Conservation (phyloP, 139 green algal genomes). For the Chlorella sp. region DNA sequence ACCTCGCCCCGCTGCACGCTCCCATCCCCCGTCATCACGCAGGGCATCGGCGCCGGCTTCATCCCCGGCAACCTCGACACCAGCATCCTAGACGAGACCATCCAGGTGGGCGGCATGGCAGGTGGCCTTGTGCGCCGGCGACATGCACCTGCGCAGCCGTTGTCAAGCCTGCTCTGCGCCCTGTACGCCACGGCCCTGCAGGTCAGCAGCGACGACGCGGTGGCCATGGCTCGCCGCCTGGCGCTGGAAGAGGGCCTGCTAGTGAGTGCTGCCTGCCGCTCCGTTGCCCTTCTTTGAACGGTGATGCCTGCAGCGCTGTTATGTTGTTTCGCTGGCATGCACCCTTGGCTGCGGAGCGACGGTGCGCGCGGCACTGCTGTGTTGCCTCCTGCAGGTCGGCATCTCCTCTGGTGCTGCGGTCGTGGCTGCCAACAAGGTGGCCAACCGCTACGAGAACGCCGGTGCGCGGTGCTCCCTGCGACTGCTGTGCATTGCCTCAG, state of each 20-base stretch:
- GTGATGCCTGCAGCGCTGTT: too few species aligned
- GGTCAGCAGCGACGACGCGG: conserved; percentile 78
- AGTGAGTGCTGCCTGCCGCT: too few species aligned
- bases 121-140: not conserved
- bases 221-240: conserved; percentile 85
- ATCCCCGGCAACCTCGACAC: conserved; percentile 89
- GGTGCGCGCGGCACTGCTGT: too few species aligned
- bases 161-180: not conserved
- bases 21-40: too few species aligned
- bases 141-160: not conserved
- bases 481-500: not conserved
- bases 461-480: conserved; percentile 84
- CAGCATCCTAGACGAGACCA: conserved; percentile 81
- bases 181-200: too few species aligned
- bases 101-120: conserved; percentile 63
- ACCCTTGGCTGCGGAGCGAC: too few species aligned
- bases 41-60: conserved; percentile 97
- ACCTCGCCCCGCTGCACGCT: too few species aligned
- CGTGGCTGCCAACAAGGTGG: conserved; percentile 71
- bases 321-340: too few species aligned
- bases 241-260: conserved; percentile 85
- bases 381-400: too few species aligned
- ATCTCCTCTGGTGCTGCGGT: conserved; percentile 73
- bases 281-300: too few species aligned
- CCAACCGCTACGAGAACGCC: conserved; percentile 82